phyloP scores from a whole-genome alignment of 192 early-diverging fungal genomes.

The Coemansia sp. region DNA sequence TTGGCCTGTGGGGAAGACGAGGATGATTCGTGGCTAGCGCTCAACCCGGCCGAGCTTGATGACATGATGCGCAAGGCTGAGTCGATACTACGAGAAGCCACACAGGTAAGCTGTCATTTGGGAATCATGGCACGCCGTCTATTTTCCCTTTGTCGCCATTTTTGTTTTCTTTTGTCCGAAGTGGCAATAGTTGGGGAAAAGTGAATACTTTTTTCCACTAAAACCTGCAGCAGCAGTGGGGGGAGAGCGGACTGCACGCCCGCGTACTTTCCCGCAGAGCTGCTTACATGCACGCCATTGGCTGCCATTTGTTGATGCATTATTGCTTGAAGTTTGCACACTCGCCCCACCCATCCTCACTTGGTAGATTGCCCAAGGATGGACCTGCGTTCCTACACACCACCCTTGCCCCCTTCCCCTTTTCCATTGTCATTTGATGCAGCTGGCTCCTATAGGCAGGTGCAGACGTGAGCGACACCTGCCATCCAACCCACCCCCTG shows the following conservation, averaged over 20 bases:
- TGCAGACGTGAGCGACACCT: not conserved
- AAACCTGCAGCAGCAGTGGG: not conserved
- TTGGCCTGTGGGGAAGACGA: slow-evolving; percentile 24
- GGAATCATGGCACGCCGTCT: not conserved
- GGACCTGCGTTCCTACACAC: not conserved
- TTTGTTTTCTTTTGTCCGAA: not conserved
- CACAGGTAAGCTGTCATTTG: slow-evolving; percentile 27
- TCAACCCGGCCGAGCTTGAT: slow-evolving; percentile 42
- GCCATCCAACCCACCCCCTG: slow-evolving; percentile 2
- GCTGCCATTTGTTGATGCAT: not conserved
- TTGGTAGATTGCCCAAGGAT: slow-evolving; percentile 4
- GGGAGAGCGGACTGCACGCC: slow-evolving; percentile 3
- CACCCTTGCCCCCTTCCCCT: not conserved
- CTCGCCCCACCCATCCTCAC: not conserved
- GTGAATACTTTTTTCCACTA: slow-evolving; percentile 2
- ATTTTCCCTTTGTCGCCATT: not conserved
- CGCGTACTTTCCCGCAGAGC: slow-evolving; percentile 5
- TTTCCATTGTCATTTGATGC: not conserved
- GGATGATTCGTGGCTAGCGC: slow-evolving; percentile 51
- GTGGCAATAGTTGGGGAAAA: not conserved
- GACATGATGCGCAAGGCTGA: slow-evolving; percentile 48
- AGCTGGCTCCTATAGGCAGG: not conserved
- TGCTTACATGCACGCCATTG: not conserved
- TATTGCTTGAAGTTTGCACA: not conserved
- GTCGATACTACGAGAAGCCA: slow-evolving; percentile 27